Evolutionary conservation across 495 filamentous ascomycete genomes (phyloP).

Genomic region (Astrothelium subdiscretum): DNA sequence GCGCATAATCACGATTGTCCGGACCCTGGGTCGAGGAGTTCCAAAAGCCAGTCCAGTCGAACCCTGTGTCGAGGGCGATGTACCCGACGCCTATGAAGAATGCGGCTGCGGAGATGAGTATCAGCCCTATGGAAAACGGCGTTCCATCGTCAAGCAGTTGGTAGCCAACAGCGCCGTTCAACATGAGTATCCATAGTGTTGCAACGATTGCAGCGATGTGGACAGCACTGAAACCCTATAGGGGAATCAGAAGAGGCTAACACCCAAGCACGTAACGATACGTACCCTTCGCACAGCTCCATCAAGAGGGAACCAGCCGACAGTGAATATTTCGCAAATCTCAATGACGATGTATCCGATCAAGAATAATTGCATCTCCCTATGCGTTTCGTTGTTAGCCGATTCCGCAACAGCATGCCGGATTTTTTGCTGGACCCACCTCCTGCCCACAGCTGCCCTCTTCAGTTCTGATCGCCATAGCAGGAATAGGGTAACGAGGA

Average conservation of each 20-base stretch:
- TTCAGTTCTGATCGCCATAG: slow-evolving; percentile 80
- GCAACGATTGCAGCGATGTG: slow-evolving; percentile 84
- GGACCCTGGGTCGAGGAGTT: slow-evolving; percentile 35
- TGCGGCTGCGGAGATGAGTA: slow-evolving; percentile 52
- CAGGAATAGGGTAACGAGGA: slow-evolving; percentile 51
- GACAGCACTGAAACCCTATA: slow-evolving; percentile 78
- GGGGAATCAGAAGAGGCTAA: slow-evolving; percentile 11
- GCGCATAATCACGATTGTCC: slow-evolving; percentile 57
- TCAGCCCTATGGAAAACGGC: slow-evolving; percentile 62
- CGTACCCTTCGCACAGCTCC: slow-evolving; percentile 55
- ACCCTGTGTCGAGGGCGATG: slow-evolving; percentile 88
- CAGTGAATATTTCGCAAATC: slow-evolving; percentile 92
- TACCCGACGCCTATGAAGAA: slow-evolving; percentile 90
- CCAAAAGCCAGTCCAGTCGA: slow-evolving; percentile 73
- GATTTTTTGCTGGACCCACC: slow-evolving; percentile 39
- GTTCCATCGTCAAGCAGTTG: slow-evolving; percentile 94
- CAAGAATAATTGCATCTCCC: slow-evolving; percentile 94
- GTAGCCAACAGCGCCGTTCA: slow-evolving; percentile 87
- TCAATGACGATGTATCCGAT: slow-evolving; percentile 75
- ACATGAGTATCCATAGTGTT: slow-evolving; percentile 78
- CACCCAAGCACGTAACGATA: background rate
- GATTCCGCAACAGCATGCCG: slow-evolving; percentile 1
- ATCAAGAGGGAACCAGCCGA: slow-evolving; percentile 73
- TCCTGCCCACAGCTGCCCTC: slow-evolving; percentile 84
- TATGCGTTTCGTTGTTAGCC: slow-evolving; percentile 25